Conservation (phyloP, 164 flowering plant genomes). For the Macadamia tetraphylla region DNA sequence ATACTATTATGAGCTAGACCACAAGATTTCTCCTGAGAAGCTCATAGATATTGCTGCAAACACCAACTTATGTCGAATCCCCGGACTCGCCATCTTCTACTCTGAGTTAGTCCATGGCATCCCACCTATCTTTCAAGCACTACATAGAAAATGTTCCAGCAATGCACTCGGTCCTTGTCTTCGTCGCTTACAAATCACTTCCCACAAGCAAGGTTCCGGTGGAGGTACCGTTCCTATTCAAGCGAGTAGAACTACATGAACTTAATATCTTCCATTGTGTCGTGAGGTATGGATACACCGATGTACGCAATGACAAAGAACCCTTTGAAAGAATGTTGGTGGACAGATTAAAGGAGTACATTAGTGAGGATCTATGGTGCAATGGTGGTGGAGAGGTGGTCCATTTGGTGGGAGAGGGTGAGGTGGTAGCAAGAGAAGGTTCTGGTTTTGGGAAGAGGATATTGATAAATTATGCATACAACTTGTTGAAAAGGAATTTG, state of each 20-base stretch:
- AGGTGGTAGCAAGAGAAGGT: constrained; percentile 53
- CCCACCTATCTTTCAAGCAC: constrained; percentile 69
- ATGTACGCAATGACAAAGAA: neutral
- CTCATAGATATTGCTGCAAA: constrained; percentile 21
- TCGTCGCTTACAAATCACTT: constrained; percentile 22
- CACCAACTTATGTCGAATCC: constrained; percentile 20
- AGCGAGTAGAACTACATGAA: neutral
- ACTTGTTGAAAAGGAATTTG: constrained; percentile 49
- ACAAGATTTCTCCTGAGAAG: no score
- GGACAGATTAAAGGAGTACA: constrained; percentile 21
- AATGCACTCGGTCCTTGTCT: constrained; percentile 42
- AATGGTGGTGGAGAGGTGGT: constrained; percentile 24
- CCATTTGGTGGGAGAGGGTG: constrained; percentile 59
- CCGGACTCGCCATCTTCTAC: constrained; percentile 18
- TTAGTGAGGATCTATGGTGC: constrained; percentile 29
- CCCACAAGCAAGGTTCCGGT: constrained; percentile 29
- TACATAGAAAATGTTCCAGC: constrained; percentile 58
- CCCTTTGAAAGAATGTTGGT: neutral
- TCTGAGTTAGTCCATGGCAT: constrained; percentile 82
- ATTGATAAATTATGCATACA: constrained; percentile 53
- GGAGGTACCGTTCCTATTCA: neutral
- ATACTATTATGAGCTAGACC: constrained; percentile 29
- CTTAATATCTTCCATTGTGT: neutral
- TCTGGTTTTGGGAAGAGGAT: constrained; percentile 41
- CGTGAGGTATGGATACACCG: neutral